phyloP scores from a whole-genome alignment of 2,329 filamentous ascomycete genomes.

The Colletotrichum falcatum region DNA sequence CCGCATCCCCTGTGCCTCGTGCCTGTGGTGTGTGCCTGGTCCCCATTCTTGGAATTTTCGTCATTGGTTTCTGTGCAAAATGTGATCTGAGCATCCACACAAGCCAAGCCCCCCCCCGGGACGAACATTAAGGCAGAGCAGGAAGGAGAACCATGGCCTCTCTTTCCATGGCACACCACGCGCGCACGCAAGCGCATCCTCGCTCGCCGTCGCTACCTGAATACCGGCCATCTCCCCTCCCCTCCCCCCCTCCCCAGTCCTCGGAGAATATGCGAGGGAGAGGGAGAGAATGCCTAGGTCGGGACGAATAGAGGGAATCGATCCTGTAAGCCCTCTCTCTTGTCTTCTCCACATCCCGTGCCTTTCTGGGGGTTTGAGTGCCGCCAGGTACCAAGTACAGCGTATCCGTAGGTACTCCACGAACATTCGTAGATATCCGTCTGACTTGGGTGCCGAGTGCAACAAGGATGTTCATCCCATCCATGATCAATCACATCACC shows the following conservation, averaged over 20 bases:
- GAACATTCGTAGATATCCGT: not conserved
- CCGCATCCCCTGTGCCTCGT: not conserved
- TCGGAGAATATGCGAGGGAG: too few relatives aligned
- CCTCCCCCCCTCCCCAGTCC: too few relatives aligned
- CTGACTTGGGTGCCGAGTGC: not conserved
- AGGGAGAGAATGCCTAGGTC: too few relatives aligned
- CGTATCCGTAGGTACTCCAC: too few relatives aligned
- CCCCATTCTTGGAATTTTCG: not conserved
- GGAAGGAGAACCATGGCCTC: constrained; percentile 3
- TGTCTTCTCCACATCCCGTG: not conserved
- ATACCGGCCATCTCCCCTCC: not conserved
- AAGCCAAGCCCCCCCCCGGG: too few relatives aligned
- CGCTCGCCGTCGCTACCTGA: constrained; percentile 3
- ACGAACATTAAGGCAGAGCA: too few relatives aligned
- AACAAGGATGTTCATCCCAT: constrained; percentile 8
- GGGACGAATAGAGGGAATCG: not conserved
- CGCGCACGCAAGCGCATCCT: constrained; percentile 10
- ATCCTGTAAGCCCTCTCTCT: not conserved
- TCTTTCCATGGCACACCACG: not conserved
- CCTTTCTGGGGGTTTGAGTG: not conserved
- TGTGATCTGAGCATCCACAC: constrained; percentile 19
- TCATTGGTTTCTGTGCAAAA: not conserved
- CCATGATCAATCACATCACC: not conserved
- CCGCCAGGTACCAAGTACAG: not conserved
- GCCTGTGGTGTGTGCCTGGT: not conserved